Conservation (phyloP, 495 filamentous ascomycete genomes). For the Parathielavia appendiculata region DNA sequence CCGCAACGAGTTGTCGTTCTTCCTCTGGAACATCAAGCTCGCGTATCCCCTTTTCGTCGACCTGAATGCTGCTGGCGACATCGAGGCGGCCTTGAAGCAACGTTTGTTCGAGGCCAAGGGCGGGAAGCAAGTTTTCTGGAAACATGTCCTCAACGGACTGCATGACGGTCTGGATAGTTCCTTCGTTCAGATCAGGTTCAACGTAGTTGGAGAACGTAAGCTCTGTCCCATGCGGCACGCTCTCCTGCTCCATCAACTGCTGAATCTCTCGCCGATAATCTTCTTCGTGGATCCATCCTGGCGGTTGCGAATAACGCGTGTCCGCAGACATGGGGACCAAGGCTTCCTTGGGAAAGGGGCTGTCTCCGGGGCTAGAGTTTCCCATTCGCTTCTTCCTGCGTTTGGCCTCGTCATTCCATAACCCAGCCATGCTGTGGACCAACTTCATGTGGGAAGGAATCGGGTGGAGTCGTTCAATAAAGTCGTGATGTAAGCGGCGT, state of each 20-base stretch:
- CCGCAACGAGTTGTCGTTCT: constrained; percentile 39
- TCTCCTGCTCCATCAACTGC: constrained; percentile 59
- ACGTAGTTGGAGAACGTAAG: constrained; percentile 63
- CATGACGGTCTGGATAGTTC: constrained; percentile 63
- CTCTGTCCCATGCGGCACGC: constrained; percentile 38
- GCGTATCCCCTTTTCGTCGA: constrained; percentile 45
- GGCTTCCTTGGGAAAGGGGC: constrained; percentile 72
- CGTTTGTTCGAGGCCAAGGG: constrained; percentile 37
- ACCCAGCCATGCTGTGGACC: constrained; percentile 86
- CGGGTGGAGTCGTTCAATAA: constrained; percentile 67
- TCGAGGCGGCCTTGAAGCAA: constrained; percentile 23
- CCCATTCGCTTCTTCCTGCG: constrained; percentile 68
- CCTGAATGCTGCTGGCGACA: constrained; percentile 33
- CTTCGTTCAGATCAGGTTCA: constrained; percentile 45
- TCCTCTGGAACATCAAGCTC: constrained; percentile 38
- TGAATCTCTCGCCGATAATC: constrained; percentile 64
- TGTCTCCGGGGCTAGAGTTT: constrained; percentile 55
- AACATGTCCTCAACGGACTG: constrained; percentile 86
- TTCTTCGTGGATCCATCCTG: constrained; percentile 87
- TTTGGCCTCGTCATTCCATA: constrained; percentile 88
- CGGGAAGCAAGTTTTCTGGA: constrained; percentile 55
- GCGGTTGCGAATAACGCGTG: constrained; percentile 58
- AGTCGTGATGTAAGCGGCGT: constrained; percentile 79
- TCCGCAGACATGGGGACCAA: constrained; percentile 83
- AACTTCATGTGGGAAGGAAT: constrained; percentile 61